A percentile compares a stretch with the other conserved stretches of the same genome.
Evolutionary conservation across 2,329 filamentous ascomycete genomes (phyloP).

Genomic region (Beauveria asiatica): DNA sequence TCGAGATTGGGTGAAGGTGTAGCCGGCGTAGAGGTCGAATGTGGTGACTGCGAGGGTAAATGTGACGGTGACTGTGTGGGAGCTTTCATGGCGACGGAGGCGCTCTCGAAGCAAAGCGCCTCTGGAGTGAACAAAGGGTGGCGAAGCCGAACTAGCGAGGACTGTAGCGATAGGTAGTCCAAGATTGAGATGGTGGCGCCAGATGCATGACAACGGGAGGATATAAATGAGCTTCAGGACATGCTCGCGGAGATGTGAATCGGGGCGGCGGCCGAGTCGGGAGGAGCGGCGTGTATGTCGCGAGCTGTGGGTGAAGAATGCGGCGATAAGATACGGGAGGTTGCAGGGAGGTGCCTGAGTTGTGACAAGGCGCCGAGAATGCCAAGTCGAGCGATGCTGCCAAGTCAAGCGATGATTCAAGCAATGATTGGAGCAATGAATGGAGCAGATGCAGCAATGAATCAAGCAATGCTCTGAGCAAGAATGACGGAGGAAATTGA

Average conservation of each 20-base stretch:
- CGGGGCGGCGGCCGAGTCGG: background rate
- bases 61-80: background rate
- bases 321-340: background rate
- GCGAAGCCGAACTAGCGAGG: background rate
- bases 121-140: background rate
- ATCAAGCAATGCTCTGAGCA: too few species aligned
- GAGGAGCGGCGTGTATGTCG: background rate
- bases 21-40: background rate
- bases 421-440: too few species aligned
- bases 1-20: background rate
- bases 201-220: slow-evolving; percentile 5
- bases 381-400: background rate
- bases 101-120: background rate
- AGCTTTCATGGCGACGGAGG: slow-evolving; percentile 3
- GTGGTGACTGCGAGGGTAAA: too few species aligned
- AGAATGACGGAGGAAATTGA: too few species aligned
- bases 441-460: too few species aligned
- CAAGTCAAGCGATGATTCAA: background rate
- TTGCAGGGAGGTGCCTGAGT: background rate
- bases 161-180: background rate
- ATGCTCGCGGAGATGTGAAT: background rate
- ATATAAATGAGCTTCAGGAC: background rate
- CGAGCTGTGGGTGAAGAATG: background rate
- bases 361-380: background rate
- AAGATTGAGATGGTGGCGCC: background rate